Evolutionary conservation across 2,329 filamentous ascomycete genomes (phyloP).

Genomic region (Fusarium buharicum): DNA sequence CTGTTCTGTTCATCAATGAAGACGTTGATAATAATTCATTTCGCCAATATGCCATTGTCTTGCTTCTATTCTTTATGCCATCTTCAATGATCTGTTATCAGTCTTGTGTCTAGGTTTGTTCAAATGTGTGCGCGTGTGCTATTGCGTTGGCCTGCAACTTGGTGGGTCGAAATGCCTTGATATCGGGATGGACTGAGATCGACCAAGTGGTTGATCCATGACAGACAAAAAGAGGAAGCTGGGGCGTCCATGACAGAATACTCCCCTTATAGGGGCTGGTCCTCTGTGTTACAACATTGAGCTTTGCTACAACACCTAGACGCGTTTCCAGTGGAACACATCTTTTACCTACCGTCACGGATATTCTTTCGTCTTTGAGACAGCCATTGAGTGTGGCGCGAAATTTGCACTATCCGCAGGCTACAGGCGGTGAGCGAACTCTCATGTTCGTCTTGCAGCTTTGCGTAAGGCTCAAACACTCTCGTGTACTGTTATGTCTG

Average conservation of each 20-base stretch:
- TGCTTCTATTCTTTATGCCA: neutral
- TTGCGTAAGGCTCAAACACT: neutral
- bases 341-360: neutral
- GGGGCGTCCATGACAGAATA: conserved; percentile 9
- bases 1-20: neutral
- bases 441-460: conserved; percentile 8
- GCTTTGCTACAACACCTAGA: conserved; percentile 9
- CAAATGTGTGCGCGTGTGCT: conserved; percentile 5
- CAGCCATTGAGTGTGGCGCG: conserved; percentile 23
- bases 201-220: conserved; percentile 31
- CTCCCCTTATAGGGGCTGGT: conserved; percentile 1
- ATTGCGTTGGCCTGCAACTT: conserved; percentile 11
- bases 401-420: conserved; percentile 21
- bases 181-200: conserved; percentile 15
- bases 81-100: conserved; percentile 5
- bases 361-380: conserved; percentile 19
- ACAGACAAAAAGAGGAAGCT: conserved; percentile 18
- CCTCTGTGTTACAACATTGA: conserved; percentile 24
- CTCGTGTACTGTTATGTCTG: neutral
- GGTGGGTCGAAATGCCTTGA: conserved; percentile 8
- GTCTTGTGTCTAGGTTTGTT: conserved; percentile 4
- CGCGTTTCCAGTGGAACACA: conserved; percentile 26
- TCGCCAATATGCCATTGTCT: neutral
- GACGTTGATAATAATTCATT: neutral
- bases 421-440: conserved; percentile 28